Evolutionary conservation across 2,329 filamentous ascomycete species (phyloP), one percentile per base, ranked within the genome.

Genomic region (Scedosporium boydii): DNA sequence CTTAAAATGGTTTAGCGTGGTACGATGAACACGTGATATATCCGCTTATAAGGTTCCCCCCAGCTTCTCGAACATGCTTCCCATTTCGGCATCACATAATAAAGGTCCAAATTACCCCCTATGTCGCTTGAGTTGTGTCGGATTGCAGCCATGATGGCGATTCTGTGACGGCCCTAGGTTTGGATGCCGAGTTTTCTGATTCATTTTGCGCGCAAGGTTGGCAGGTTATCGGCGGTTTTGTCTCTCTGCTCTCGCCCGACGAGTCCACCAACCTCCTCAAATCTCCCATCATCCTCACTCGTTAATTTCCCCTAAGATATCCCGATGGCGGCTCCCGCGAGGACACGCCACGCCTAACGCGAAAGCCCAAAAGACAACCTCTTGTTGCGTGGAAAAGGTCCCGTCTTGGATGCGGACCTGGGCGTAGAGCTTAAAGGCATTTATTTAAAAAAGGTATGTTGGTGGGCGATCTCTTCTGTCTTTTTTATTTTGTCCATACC

Each of bases 51-150:
- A 41, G 48, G 41, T 29, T 60, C 34, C 59, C n/a, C 56, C 59
- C 59, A 60, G 59, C 59, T 60, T 59, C 59, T 60, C 27, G 23
- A 53, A 60, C 42, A 18, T 60, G 59, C 46, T 42, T 61, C 59
- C 59, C 34, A 61, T 61, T 41, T 48, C 46, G 48, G 59, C 48
- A 61, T 56, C 59, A 21, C 59, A 56, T 55, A 41, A 55, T 41
- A 41, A 56, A 56, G 46, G 27, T 55, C 34, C 34, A 61, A 56
- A 61, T 61, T 61, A 41, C 59, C 59, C 59, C 29, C 48, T 51
- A 56, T 41, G 29, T 56, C 53, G 23, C 27, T 38, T 21, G 48
- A 34, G 38, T 61, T 41, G 21, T 42, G 38, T 61, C 59, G 27
- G 42, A 51, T 55, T 29, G 14, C 27, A 26, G 59, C 48, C 48